These are phyloP conservation scores for Piper longum DNA, from an alignment of 164 flowering plant species.

Conservation along the genomic window DNA sequence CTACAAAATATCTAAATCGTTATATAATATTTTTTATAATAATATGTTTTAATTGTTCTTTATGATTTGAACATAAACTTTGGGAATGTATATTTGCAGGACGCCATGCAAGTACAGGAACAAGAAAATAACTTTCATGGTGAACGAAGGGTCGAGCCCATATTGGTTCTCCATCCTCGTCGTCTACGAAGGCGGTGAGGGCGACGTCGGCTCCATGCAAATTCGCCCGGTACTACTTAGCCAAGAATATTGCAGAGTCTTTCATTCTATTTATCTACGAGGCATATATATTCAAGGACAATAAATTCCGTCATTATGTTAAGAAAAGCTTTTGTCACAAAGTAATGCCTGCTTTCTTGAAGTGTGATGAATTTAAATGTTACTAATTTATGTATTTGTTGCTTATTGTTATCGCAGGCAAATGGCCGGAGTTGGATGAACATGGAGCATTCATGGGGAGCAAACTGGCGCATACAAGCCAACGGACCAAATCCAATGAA, in stretches of 20 bases:
- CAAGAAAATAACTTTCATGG: slow-evolving; percentile 71
- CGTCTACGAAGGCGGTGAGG: slow-evolving; percentile 89
- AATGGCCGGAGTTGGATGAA: slow-evolving; percentile 49
- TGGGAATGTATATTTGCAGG: slow-evolving; percentile 19
- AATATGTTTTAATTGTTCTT: too few relatives aligned
- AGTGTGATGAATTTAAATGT: not conserved
- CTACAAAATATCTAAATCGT: too few relatives aligned
- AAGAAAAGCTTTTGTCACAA: too few relatives aligned
- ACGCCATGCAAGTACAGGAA: slow-evolving; percentile 77
- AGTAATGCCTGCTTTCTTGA: not conserved
- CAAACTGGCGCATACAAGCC: slow-evolving; percentile 59
- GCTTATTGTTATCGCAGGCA: slow-evolving; percentile 36
- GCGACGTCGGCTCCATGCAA: slow-evolving; percentile 91
- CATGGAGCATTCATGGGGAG: slow-evolving; percentile 95
- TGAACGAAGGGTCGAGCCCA: slow-evolving; percentile 88
- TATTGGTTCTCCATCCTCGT: slow-evolving; percentile 78
- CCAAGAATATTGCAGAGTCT: not conserved
- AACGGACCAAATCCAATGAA: slow-evolving; percentile 39
- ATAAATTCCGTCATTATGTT: too few relatives aligned
- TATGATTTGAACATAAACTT: too few relatives aligned
- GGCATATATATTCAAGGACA: too few relatives aligned
- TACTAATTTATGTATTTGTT: too few relatives aligned
- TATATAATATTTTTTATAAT: too few relatives aligned
- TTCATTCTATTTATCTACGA: not conserved
- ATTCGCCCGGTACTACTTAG: slow-evolving; percentile 40